Evolutionary conservation across 2,329 filamentous ascomycete genomes (phyloP), one percentile per base, ranked within the genome.

Genomic region (Paracoccidioides lutzii): DNA sequence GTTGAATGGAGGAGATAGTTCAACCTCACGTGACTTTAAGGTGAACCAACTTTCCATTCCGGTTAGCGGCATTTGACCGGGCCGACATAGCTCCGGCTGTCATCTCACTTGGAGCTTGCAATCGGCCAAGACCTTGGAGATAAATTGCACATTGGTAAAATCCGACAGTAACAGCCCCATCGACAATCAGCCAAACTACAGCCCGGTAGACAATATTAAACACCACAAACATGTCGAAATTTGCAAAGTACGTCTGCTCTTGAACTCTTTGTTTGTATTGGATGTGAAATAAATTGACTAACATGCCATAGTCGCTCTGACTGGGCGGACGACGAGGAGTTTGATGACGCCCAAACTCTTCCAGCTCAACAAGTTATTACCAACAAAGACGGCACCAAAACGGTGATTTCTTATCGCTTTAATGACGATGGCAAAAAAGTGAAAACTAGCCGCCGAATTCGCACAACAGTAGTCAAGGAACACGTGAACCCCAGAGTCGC

Each of bases 301-400:
- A 52, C 38, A 42, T 6, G 28, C 15, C 42, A 32, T 30, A 61
- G 59, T 49, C 57, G 58, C 49, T 50, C 58, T 41, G 90, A 96
- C 80, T 97, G 91, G 91, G 91, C 93, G 71, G 93, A 97, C 77
- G 88, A 93, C 71, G 81, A 83, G 66, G 82, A 85, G 64, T 90
- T 95, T 71, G 88, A 91, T 68, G 85, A 89, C 75, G 87, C 93
- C 74, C 82, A 87, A 76, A 77, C 81, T 64, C 87, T 98, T 65
- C 93, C 93, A 59, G 81, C 87, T 64, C 84, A 88, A 64, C 86
- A 93, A 76, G 87, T 91, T 65, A 91, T 89, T 71, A 86, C 85
- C 71, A 97, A 98, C 83, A 95, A 96, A 77, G 93, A 98, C 73
- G 93, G 94, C 71, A 95, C 89, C 66, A 95, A 96, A 77, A 98